Evolutionary conservation across 192 early-diverging fungal species (phyloP).

Genomic region (Coemansia javaensis): DNA sequence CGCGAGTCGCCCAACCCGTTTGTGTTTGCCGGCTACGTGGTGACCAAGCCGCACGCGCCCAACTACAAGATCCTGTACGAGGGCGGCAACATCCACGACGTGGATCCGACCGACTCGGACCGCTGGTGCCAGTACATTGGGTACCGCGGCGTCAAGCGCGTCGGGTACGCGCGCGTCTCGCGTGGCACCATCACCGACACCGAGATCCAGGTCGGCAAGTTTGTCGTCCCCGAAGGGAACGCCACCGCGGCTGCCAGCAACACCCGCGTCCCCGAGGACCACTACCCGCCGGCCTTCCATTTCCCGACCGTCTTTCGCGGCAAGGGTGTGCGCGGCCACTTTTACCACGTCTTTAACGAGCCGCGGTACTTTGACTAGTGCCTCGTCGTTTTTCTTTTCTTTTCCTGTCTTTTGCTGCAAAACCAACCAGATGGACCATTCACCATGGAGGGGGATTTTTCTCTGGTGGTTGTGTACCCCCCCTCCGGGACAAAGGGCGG

Average conservation of each 20-base stretch:
- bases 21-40: constrained; percentile 77
- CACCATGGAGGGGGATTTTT: too few relatives aligned
- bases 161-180: constrained; percentile 69
- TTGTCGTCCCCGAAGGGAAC: constrained; percentile 50
- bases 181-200: constrained; percentile 80
- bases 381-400: too few relatives aligned
- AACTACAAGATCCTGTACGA: constrained; percentile 63
- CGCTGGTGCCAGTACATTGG: constrained; percentile 84
- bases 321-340: constrained; percentile 65
- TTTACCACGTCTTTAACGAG: constrained; percentile 74
- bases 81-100: constrained; percentile 66
- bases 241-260: constrained; percentile 54
- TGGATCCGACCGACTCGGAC: constrained; percentile 70
- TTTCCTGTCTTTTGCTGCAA: too few relatives aligned
- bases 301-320: constrained; percentile 68
- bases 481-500: too few relatives aligned
- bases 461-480: too few relatives aligned
- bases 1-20: constrained; percentile 68
- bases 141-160: constrained; percentile 68
- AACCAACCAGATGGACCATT: too few relatives aligned
- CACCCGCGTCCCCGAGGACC: constrained; percentile 52
- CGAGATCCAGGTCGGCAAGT: constrained; percentile 78
- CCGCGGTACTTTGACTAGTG: constrained; percentile 65
- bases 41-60: constrained; percentile 62
- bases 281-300: constrained; percentile 52